Evolutionary conservation across 2,329 filamentous ascomycete genomes (phyloP).

Genomic region (Aspergillus transmontanensis): DNA sequence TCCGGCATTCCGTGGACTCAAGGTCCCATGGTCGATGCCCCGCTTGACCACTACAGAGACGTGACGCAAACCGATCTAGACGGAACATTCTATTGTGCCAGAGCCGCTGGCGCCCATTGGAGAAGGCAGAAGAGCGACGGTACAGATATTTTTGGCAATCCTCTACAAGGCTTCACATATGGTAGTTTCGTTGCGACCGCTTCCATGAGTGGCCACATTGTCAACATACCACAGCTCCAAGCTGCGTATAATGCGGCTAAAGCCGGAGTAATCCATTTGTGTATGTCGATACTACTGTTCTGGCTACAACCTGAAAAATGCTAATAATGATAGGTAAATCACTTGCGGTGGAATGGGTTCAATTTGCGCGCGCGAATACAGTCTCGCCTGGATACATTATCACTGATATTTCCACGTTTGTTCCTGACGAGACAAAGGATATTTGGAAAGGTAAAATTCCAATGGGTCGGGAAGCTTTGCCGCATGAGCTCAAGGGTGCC

Average conservation of each 20-base stretch:
- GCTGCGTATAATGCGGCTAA: conserved; percentile 60
- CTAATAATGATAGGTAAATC: conserved; percentile 42
- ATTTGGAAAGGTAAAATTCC: conserved; percentile 9
- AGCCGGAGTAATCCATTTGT: conserved; percentile 55
- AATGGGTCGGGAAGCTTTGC: conserved; percentile 56
- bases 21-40: neutral
- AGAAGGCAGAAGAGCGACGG: neutral
- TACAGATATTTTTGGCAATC: conserved; percentile 61
- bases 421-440: conserved; percentile 5
- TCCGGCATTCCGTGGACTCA: neutral
- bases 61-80: neutral
- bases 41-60: neutral
- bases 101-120: conserved; percentile 55
- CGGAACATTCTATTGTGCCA: conserved; percentile 72
- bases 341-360: conserved; percentile 56
- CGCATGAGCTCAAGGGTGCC: conserved; percentile 73
- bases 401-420: conserved; percentile 43
- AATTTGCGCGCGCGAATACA: conserved; percentile 56
- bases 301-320: fast-evolving
- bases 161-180: conserved; percentile 45
- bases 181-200: conserved; percentile 53
- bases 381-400: conserved; percentile 54
- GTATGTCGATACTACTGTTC: neutral
- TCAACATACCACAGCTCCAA: conserved; percentile 53
- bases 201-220: conserved; percentile 71